Evolutionary conservation across 2,329 filamentous ascomycete genomes (phyloP).

Genomic region (Hymenoscyphus infarciens): DNA sequence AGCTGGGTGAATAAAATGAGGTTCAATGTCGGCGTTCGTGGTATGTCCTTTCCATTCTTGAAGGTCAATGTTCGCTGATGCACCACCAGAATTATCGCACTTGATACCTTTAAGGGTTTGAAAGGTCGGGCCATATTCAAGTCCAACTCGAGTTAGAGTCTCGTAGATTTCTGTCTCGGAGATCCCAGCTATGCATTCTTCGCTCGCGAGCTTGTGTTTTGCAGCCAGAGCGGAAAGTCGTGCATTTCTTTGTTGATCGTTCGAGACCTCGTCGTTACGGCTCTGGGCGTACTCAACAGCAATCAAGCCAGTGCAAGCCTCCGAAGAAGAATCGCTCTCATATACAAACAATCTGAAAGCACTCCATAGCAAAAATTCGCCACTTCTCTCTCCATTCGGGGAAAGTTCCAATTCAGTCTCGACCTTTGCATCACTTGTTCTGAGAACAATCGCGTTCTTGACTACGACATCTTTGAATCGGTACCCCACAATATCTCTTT

Average conservation of each 20-base stretch:
- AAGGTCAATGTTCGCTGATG: not conserved
- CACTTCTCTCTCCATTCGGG: not conserved
- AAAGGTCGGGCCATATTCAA: slow-evolving; percentile 6
- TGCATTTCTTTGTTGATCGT: not conserved
- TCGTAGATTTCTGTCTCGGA: not conserved
- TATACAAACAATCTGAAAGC: not conserved
- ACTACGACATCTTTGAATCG: slow-evolving; percentile 42
- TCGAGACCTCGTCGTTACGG: not conserved
- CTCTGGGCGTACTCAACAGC: not conserved
- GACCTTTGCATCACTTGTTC: slow-evolving; percentile 13
- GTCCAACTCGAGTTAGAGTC: not conserved
- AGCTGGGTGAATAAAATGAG: slow-evolving; percentile 10
- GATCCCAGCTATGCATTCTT: not conserved
- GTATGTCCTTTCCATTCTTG: slow-evolving; percentile 2
- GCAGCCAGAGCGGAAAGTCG: not conserved
- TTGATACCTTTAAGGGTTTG: not conserved
- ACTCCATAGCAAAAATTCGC: not conserved
- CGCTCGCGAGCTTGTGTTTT: not conserved
- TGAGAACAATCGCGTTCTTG: slow-evolving; percentile 43
- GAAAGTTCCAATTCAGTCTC: slow-evolving; percentile 2
- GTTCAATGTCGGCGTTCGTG: not conserved
- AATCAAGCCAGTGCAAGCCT: slow-evolving; percentile 2
- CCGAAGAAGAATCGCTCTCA: not conserved
- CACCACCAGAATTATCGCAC: slow-evolving; percentile 1
- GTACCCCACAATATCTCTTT: slow-evolving; percentile 3